Conservation (phyloP, 78 protist genomes). For the Isochrysis galbana region DNA sequence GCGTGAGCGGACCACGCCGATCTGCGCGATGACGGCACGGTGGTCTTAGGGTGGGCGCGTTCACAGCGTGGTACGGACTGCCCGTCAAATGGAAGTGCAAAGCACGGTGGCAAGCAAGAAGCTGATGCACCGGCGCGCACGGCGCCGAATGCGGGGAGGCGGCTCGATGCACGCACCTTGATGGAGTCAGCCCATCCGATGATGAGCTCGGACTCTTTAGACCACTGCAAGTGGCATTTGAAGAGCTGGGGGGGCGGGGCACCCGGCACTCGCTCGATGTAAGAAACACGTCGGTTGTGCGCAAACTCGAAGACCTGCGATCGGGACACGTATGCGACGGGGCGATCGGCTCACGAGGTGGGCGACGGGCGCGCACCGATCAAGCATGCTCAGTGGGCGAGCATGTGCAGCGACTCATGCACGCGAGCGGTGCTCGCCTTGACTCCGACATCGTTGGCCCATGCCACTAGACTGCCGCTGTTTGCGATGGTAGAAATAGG, state of each 20-base stretch:
- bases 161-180: slow-evolving; percentile 16
- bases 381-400: no score
- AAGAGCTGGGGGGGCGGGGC: slow-evolving; percentile 59
- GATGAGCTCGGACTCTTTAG: slow-evolving; percentile 17
- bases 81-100: no score
- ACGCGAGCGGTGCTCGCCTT: no score
- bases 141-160: background rate
- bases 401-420: no score
- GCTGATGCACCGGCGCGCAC: background rate
- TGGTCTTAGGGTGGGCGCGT: no score
- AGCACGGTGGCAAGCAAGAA: no score
- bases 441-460: slow-evolving; percentile 89
- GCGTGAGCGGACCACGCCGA: background rate
- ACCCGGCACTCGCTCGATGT: slow-evolving; percentile 53
- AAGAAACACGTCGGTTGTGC: slow-evolving; percentile 63
- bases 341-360: no score
- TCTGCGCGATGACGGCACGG: background rate
- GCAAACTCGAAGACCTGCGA: slow-evolving; percentile 72
- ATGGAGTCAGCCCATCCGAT: slow-evolving; percentile 29
- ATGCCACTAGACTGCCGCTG: slow-evolving; percentile 79
- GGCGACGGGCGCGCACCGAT: background rate
- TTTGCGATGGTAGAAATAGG: slow-evolving; percentile 70
- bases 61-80: no score
- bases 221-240: slow-evolving; percentile 79
- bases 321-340: no score